phyloP scores from a whole-genome alignment of 163 green algal genomes.

The Scenedesmus sp. region DNA sequence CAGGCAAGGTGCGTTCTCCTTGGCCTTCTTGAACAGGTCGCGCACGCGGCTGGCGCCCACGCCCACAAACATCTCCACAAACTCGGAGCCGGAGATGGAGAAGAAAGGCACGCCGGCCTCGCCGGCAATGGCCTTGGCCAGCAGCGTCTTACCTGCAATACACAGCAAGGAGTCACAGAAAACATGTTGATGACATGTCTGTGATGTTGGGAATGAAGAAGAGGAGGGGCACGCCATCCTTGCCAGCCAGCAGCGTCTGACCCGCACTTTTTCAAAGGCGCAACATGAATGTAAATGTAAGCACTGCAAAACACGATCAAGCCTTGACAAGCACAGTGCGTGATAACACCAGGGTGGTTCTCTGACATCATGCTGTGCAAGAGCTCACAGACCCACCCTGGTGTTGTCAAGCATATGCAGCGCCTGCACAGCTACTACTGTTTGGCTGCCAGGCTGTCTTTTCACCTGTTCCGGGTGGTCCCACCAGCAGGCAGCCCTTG shows the following conservation, averaged over 20 bases:
- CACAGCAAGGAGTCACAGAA: not conserved
- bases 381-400: too few species aligned
- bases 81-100: slow-evolving; percentile 98
- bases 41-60: slow-evolving; percentile 97
- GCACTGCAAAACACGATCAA: too few species aligned
- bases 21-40: slow-evolving; percentile 99
- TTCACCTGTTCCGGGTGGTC: slow-evolving; percentile 90
- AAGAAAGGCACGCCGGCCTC: slow-evolving; percentile 99
- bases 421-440: not conserved
- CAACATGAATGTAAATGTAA: too few species aligned
- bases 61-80: slow-evolving; percentile 99
- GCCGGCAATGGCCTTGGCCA: slow-evolving; percentile 97
- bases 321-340: too few species aligned
- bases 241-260: too few species aligned
- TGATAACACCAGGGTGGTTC: too few species aligned
- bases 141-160: slow-evolving; percentile 77
- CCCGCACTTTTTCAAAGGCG: too few species aligned
- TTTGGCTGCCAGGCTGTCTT: not conserved
- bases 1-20: slow-evolving; percentile 98
- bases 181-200: not conserved
- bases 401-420: not conserved
- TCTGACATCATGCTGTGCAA: too few species aligned
- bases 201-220: not conserved
- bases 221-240: not conserved
- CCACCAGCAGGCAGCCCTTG: slow-evolving; percentile 98